Percentiles rank a stretch among this genome's conserved stretches.
phyloP scores from a whole-genome alignment of 169 alveolate genomes.

The Eimeria necatrix region DNA sequence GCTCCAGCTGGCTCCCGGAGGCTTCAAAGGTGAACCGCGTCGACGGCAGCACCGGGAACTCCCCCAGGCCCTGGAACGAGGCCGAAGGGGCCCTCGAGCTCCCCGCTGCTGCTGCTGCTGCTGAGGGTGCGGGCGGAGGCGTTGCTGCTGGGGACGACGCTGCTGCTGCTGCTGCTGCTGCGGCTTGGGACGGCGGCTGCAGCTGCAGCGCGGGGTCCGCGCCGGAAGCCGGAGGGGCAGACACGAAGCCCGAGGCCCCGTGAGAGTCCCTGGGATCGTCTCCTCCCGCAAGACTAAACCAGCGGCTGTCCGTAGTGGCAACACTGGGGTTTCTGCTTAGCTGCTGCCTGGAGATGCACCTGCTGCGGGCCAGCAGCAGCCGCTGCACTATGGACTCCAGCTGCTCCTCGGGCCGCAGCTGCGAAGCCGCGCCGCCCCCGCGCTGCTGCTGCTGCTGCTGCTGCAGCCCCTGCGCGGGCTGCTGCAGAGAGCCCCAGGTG shows the following conservation, averaged over 20 bases:
- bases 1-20: neutral
- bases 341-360: neutral
- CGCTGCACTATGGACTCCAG: constrained; percentile 26
- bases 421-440: neutral
- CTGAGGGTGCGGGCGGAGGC: neutral
- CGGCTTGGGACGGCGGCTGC: neutral
- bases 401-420: constrained; percentile 9
- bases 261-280: neutral
- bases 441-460: constrained; percentile 58
- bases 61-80: neutral
- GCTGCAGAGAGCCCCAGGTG: neutral
- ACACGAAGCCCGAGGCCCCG: neutral
- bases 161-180: neutral
- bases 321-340: neutral
- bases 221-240: neutral
- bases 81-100: neutral
- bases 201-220: neutral
- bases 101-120: too few species aligned
- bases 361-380: neutral
- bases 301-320: constrained; percentile 38
- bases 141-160: neutral
- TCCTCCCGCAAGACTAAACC: constrained; percentile 5
- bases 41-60: neutral
- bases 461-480: neutral
- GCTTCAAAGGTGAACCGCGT: neutral